Evolutionary conservation across 2,329 filamentous ascomycete species (phyloP).

Genomic region (Microsporum audouinii): DNA sequence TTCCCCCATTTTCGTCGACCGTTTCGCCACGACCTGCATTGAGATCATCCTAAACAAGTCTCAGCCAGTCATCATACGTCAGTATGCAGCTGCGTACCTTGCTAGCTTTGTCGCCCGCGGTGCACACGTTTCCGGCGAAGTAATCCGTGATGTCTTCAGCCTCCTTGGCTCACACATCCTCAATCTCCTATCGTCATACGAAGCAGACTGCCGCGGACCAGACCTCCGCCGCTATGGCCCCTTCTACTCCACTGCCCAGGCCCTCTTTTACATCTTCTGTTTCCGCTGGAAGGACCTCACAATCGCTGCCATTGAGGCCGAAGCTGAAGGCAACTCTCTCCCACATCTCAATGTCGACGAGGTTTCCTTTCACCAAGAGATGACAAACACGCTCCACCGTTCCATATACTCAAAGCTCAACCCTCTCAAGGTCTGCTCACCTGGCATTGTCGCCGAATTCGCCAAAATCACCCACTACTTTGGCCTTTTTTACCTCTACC

Average conservation of each 20-base stretch:
- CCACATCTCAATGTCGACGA: conserved; percentile 53
- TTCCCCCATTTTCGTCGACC: conserved; percentile 64
- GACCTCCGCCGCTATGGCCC: conserved; percentile 72
- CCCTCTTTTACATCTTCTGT: conserved; percentile 88
- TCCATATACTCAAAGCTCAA: conserved; percentile 85
- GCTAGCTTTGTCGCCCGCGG: conserved; percentile 90
- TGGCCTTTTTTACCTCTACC: conserved; percentile 78
- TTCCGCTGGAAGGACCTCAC: conserved; percentile 92
- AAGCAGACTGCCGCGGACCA: conserved; percentile 65
- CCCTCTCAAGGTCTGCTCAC: conserved; percentile 87
- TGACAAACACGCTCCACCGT: conserved; percentile 61
- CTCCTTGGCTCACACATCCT: conserved; percentile 70
- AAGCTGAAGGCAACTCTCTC: conserved; percentile 41
- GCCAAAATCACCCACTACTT: conserved; percentile 77
- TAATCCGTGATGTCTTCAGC: conserved; percentile 72
- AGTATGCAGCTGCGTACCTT: conserved; percentile 82
- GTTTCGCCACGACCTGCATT: conserved; percentile 69
- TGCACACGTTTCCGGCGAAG: conserved; percentile 61
- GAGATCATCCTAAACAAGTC: conserved; percentile 59
- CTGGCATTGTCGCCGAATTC: conserved; percentile 82
- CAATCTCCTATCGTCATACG: conserved; percentile 58
- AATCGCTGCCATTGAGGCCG: conserved; percentile 44
- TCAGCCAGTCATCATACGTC: conserved; percentile 60
- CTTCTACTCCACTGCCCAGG: conserved; percentile 83
- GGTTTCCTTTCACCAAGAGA: conserved; percentile 62